These are phyloP conservation scores for Posidonia australis DNA, from an alignment of 106 monocot species.

Conservation along the genomic window DNA sequence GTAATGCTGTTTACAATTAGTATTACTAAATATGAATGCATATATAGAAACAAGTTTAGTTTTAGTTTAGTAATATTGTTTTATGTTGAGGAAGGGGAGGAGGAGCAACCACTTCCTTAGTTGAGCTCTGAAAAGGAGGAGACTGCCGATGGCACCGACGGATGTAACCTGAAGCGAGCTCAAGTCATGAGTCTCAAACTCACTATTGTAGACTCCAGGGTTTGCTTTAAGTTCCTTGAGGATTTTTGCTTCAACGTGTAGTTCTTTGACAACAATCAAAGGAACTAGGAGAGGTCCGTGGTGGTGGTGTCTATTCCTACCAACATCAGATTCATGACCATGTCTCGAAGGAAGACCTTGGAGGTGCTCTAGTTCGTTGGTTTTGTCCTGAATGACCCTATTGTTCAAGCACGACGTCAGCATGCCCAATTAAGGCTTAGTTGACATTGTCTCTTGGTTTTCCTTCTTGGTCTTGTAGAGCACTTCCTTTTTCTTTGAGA, in stretches of 20 bases:
- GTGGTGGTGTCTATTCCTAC: conserved; percentile 15
- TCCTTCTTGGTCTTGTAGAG: background rate
- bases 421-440: background rate
- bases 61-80: too few relatives aligned
- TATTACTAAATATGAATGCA: too few relatives aligned
- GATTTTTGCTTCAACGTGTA: conserved; percentile 11
- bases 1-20: too few relatives aligned
- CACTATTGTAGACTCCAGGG: background rate
- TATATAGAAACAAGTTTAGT: too few relatives aligned
- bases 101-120: too few relatives aligned
- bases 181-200: background rate
- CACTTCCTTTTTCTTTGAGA: conserved; percentile 6
- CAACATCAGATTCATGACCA: conserved; percentile 8
- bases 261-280: conserved; percentile 7
- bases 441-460: background rate
- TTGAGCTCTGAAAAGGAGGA: too few relatives aligned
- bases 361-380: background rate
- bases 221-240: conserved; percentile 3
- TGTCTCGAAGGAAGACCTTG: conserved; percentile 14
- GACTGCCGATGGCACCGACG: conserved; percentile 20
- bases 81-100: too few relatives aligned
- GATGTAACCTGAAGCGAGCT: conserved; percentile 9
- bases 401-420: conserved; percentile 6
- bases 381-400: background rate
- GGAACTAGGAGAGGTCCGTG: conserved; percentile 13